Conservation (phyloP, 2,329 filamentous ascomycete species). For the Neonectria punicea region DNA sequence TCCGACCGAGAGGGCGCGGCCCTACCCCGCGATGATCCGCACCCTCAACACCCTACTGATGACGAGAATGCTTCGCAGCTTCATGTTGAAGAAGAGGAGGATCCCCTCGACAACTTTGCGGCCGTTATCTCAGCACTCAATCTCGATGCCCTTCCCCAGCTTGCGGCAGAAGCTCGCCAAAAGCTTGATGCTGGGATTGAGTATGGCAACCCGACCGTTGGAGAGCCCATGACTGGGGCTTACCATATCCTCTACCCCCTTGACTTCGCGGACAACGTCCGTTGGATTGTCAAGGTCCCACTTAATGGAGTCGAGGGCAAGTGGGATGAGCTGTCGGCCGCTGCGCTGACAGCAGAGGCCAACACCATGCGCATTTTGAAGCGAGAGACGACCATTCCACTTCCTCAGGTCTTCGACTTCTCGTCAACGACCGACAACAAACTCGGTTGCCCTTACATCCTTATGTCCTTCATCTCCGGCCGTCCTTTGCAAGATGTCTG, state of each 20-base stretch:
- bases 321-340: conserved; percentile 7
- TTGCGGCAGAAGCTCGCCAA: background rate
- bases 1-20: background rate
- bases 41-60: background rate
- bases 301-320: background rate
- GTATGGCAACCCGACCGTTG: background rate
- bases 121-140: background rate
- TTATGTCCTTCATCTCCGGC: conserved; percentile 4
- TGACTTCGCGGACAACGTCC: background rate
- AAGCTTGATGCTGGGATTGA: too few species aligned
- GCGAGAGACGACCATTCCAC: conserved; percentile 11
- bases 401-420: conserved; percentile 15
- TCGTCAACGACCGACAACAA: background rate
- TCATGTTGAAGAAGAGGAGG: background rate
- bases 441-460: conserved; percentile 10
- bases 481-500: conserved; percentile 10
- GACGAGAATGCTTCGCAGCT: background rate
- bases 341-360: conserved; percentile 3
- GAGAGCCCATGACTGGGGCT: background rate
- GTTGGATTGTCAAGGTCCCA: conserved; percentile 10
- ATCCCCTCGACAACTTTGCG: background rate
- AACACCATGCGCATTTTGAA: conserved; percentile 17
- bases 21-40: background rate
- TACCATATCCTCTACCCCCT: conserved; percentile 8
- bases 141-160: background rate